These are phyloP conservation scores for Canavalia gladiata DNA, from an alignment of 306 rosid genomes.

Conservation along the genomic window DNA sequence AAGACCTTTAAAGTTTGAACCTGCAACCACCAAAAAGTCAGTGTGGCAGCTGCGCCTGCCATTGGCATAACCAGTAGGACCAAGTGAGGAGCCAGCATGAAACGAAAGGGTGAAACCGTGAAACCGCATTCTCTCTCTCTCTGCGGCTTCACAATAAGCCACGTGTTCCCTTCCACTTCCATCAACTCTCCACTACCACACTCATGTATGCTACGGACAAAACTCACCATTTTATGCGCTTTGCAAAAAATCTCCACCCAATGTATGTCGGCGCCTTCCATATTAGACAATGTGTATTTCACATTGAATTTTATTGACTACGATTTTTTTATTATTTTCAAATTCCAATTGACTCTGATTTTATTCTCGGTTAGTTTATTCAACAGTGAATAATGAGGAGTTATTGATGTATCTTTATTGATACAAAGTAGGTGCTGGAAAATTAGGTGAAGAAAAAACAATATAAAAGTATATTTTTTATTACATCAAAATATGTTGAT, in stretches of 20 bases:
- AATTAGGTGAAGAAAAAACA: background rate
- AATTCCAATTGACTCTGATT: too few relatives aligned
- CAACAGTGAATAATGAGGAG: background rate
- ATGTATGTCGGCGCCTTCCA: conserved; percentile 10
- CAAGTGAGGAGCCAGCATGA: background rate
- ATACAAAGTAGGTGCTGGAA: background rate
- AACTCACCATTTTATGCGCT: background rate
- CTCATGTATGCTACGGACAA: background rate
- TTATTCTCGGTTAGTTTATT: background rate
- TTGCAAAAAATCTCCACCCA: background rate
- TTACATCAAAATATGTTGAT: too few relatives aligned
- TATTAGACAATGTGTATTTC: background rate
- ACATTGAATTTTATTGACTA: background rate
- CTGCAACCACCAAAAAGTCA: conserved; percentile 38
- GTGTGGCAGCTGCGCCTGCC: conserved; percentile 45
- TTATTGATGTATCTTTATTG: background rate
- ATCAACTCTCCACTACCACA: background rate
- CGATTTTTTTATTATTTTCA: background rate
- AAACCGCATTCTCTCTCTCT: background rate
- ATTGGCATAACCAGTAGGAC: conserved; percentile 41
- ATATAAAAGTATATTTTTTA: too few relatives aligned
- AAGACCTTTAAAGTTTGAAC: conserved; percentile 25
- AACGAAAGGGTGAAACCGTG: background rate
- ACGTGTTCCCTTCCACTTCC: background rate
- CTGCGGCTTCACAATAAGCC: background rate